Base-by-base conservation (phyloP, 441 rosid species). In the Croton laevigatus region DNA sequence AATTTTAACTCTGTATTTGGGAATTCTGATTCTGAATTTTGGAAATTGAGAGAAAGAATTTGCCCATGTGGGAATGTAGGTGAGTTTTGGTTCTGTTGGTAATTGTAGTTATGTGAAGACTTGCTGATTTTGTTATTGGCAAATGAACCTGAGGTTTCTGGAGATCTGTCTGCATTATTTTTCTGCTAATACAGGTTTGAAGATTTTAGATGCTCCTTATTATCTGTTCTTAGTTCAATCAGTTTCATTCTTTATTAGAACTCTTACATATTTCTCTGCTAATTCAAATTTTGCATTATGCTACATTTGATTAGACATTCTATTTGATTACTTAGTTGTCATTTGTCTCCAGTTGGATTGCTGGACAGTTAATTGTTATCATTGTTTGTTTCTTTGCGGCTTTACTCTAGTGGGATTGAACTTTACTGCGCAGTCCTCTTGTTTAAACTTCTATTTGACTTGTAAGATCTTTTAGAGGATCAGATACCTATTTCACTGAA, bases 61-160 rank as follows among this genome's bases (percentile, higher is more conserved):
- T 76, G 72, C 76, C 82, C 77, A 70, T 75, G 70, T 51, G 72
- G 76, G 79, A 79, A 76, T 74, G 87, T 75, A 73, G 63, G 55
- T 73, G 76, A 74, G 64, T 59, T 71, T 71, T 57, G 55, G 59
- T 68, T 70, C 73, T 45, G 71, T 74, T 45, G 71, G 27, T 70
- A 62, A 57, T 72, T 55, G 46, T 69, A 70, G 45, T 77, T 20
- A 51, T 65, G 37, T 1, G 66, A 76, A 61, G 60, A 71, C 68
- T 76, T 62, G 65, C 75, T 73, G 76, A 71, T 13, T 68, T 68
- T 69, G 65, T 66, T 71, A 27, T 71, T 74, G 76, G 82, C 83
- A 77, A 86, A 82, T 87, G 88, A 87, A 86, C 84, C 79, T 76
- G 87, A 83, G 78, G 79, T 75, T 74, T 80, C 71, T 76, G 73